These are phyloP conservation scores for Verticillium longisporum DNA, from an alignment of 2,329 filamentous ascomycete genomes.

Conservation along the genomic window DNA sequence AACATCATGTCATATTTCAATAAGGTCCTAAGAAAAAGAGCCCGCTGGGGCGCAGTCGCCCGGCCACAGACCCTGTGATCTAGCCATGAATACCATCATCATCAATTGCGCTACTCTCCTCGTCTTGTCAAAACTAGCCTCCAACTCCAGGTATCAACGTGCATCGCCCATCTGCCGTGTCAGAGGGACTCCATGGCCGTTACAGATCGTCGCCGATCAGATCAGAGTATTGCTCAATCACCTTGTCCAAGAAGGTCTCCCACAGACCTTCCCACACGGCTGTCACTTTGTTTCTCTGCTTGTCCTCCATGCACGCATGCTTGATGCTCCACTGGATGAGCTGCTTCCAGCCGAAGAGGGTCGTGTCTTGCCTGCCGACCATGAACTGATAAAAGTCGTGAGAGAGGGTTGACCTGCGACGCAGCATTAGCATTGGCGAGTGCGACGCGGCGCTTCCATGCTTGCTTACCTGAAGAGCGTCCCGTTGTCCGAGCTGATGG, in stretches of 20 bases:
- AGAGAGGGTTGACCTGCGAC: constrained; percentile 56
- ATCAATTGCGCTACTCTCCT: not conserved
- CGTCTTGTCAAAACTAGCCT: not conserved
- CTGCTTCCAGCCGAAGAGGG: constrained; percentile 65
- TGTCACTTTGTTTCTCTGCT: constrained; percentile 29
- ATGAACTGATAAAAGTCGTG: constrained; percentile 75
- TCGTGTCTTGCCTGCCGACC: constrained; percentile 61
- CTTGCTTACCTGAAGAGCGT: constrained; percentile 57
- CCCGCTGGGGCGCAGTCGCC: not conserved
- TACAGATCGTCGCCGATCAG: not conserved
- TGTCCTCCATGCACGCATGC: constrained; percentile 45
- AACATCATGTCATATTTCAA: not conserved
- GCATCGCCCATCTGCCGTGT: not conserved
- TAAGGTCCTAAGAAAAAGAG: not conserved
- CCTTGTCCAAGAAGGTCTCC: constrained; percentile 48
- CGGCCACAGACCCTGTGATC: not conserved
- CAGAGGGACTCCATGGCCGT: not conserved
- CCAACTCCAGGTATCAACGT: not conserved
- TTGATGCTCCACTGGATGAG: constrained; percentile 56
- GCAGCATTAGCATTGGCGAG: not conserved
- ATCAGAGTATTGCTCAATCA: constrained; percentile 26
- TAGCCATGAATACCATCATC: not conserved
- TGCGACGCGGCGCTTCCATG: not conserved
- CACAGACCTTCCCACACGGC: constrained; percentile 48
- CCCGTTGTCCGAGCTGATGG: constrained; percentile 68